These are phyloP conservation scores for Corniculantispora saksenae DNA, from an alignment of 2,329 filamentous ascomycete species.

Conservation along the genomic window DNA sequence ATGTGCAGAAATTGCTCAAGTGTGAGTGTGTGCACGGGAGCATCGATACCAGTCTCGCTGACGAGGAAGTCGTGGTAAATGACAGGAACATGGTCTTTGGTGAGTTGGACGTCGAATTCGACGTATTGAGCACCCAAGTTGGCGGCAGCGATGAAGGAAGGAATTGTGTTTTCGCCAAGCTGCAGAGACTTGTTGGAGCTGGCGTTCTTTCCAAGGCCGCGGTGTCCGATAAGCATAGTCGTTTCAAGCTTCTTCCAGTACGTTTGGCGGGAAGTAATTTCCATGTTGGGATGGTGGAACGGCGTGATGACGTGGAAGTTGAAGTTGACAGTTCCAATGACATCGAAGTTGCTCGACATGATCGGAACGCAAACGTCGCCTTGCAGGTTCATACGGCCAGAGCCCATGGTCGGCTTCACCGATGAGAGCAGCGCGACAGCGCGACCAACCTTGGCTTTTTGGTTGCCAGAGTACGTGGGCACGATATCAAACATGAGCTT, in stretches of 20 bases:
- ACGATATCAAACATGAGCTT: conserved; percentile 93
- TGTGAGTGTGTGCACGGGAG: conserved; percentile 91
- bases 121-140: conserved; percentile 82
- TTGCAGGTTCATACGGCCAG: conserved; percentile 86
- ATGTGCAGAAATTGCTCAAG: conserved; percentile 94
- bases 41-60: conserved; percentile 95
- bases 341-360: conserved; percentile 78
- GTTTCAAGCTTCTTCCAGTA: conserved; percentile 94
- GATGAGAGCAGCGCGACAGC: conserved; percentile 86
- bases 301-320: conserved; percentile 95
- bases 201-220: conserved; percentile 87
- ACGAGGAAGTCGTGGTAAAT: conserved; percentile 99
- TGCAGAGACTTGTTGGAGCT: conserved; percentile 83
- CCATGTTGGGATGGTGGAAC: conserved; percentile 92
- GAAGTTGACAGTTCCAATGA: conserved; percentile 94
- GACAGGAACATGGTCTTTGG: conserved; percentile 97
- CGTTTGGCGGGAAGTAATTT: conserved; percentile 83
- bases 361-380: conserved; percentile 92
- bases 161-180: conserved; percentile 92
- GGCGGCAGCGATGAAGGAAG: conserved; percentile 93
- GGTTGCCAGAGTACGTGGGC: conserved; percentile 87
- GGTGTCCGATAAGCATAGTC: conserved; percentile 76
- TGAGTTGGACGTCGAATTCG: conserved; percentile 88
- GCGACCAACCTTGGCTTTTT: conserved; percentile 86
- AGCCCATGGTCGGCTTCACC: conserved; percentile 79